Percentiles rank a stretch among this genome's conserved stretches.
Evolutionary conservation across 345 rosid species (phyloP).

Genomic region (Litchi chinensis): DNA sequence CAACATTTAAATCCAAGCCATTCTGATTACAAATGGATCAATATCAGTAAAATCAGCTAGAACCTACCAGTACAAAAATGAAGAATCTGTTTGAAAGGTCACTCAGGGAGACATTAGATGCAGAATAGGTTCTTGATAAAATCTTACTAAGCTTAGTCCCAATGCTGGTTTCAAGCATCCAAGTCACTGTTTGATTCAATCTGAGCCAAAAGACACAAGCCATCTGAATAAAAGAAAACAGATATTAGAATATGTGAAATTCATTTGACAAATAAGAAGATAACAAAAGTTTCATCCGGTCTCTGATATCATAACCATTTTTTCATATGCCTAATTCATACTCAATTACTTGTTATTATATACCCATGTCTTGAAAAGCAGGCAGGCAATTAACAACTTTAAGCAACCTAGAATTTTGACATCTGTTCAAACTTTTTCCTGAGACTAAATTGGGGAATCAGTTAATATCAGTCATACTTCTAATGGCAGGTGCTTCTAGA

Average conservation of each 20-base stretch:
- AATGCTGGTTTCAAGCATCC: background rate
- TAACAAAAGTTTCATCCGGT: background rate
- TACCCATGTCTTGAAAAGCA: background rate
- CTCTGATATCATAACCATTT: background rate
- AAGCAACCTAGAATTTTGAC: slow-evolving; percentile 3
- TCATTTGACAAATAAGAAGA: background rate
- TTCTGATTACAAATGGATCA: background rate
- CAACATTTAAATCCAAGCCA: background rate
- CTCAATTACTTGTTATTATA: too few relatives aligned
- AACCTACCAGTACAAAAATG: slow-evolving; percentile 3
- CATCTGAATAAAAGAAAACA: background rate
- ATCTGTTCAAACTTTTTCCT: background rate
- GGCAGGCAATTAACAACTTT: background rate
- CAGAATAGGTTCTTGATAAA: slow-evolving; percentile 4
- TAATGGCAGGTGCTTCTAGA: background rate
- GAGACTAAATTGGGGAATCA: background rate
- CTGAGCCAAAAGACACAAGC: background rate
- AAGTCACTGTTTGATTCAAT: background rate
- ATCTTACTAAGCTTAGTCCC: background rate
- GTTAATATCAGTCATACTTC: background rate
- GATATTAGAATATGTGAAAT: background rate
- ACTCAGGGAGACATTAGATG: slow-evolving; percentile 6
- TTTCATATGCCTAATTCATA: background rate
- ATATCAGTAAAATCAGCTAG: background rate
- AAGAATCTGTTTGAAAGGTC: slow-evolving; percentile 10